Evolutionary conservation across 805 yeast species (phyloP), one percentile per base, ranked within the genome.

Genomic region (Scheffersomyces coipomensis): DNA sequence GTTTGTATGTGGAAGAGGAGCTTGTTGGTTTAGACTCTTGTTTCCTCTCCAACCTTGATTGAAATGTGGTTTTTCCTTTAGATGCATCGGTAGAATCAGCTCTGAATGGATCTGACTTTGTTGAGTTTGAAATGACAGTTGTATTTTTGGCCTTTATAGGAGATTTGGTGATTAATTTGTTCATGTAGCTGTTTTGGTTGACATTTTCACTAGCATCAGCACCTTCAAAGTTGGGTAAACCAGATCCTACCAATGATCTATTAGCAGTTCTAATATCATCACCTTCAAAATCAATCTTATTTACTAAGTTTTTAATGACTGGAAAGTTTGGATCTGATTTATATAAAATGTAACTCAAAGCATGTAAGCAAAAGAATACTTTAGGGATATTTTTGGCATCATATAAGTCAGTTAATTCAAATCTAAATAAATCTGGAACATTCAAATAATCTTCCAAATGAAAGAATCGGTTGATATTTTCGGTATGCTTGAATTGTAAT

Each of bases 361-460:
- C 97, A 65, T 91, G 97, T 26, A 93, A 63, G 50, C 97, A 90
- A 62, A 88, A 89, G 56, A 93, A 85, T 19, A 93, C 98, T 55
- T 88, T 90, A 12, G 98, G 98, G 16, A 90, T 77, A 55, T 91
- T 86, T 53, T 88, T 90, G 55, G 84, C 83, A 55, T 93, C 97
- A 62, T 89, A 93, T 26, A 93, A 71, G 61, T 93, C 99, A 3
- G 96, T 89, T 42, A 90, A 75, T 58, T 91, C 99, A 57, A 93
- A 93, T 35, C 85, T 76, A 59, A 90, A 93, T 39, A 89, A 73
- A 40, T 87, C 90, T 0, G 98, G 99, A 48, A 93, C 80, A 19
- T 78, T 81, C 44, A 88, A 73, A 42, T 69, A 76, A 40, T 78
- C 83, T 22, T 88, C 68, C 40, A 91, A 76, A 16, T 75, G 69